These are phyloP conservation scores for Aspergillus tubingensis DNA, from an alignment of 2,329 filamentous ascomycete genomes.

Conservation along the genomic window DNA sequence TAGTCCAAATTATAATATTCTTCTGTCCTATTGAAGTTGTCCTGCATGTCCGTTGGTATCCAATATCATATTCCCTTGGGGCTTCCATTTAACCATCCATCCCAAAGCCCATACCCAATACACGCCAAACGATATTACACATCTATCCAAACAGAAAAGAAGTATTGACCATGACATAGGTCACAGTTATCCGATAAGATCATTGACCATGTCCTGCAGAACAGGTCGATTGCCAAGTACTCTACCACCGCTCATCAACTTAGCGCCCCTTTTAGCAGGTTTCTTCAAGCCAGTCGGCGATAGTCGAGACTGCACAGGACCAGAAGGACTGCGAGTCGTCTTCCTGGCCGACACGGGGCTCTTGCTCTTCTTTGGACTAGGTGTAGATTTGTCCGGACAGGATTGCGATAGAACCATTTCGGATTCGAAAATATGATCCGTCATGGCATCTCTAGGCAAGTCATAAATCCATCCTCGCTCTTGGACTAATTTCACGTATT, in stretches of 20 bases:
- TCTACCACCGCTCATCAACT: conserved; percentile 49
- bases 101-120: conserved; percentile 8
- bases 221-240: conserved; percentile 69
- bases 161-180: not conserved
- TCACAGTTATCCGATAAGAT: conserved; percentile 43
- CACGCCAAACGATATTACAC: conserved; percentile 8
- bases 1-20: not conserved
- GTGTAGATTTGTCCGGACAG: conserved; percentile 24
- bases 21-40: not conserved
- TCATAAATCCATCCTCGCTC: conserved; percentile 77
- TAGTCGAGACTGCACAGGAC: conserved; percentile 33
- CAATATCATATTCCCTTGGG: not conserved
- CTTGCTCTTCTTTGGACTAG: conserved; percentile 39
- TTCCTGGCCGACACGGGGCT: conserved; percentile 29
- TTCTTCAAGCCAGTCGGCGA: conserved; percentile 43
- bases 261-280: conserved; percentile 63
- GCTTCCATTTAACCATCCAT: not conserved
- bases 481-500: conserved; percentile 77
- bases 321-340: conserved; percentile 30
- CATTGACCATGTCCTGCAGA: conserved; percentile 76
- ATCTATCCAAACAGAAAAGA: conserved; percentile 2
- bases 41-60: not conserved
- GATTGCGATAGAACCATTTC: conserved; percentile 24
- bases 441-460: conserved; percentile 64
- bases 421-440: conserved; percentile 67